Percentiles rank a stretch among this genome's conserved stretches.
Evolutionary conservation across 176 grass and related monocot species (phyloP).

Genomic region (Avena atlantica): DNA sequence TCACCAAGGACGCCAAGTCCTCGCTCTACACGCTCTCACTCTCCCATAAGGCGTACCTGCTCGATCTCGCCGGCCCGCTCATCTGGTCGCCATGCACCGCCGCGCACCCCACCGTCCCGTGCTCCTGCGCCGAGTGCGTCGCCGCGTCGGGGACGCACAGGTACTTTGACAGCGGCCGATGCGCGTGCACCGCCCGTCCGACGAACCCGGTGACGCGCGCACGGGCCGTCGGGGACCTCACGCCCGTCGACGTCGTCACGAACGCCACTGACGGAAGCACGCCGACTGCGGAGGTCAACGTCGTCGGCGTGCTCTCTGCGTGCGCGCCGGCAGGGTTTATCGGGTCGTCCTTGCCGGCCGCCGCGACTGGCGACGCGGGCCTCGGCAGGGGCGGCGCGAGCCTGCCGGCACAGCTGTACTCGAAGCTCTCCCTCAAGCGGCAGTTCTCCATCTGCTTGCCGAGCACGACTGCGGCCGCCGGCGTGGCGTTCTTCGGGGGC

Average conservation of each 20-base stretch:
- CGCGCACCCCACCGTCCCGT: constrained; percentile 17
- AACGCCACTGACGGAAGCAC: background rate
- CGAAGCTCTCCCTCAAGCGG: background rate
- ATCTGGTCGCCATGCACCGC: constrained; percentile 14
- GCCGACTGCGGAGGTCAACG: constrained; percentile 50
- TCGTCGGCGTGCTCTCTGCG: constrained; percentile 43
- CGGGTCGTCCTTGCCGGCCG: background rate
- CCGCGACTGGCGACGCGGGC: constrained; percentile 50
- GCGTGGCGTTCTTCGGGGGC: constrained; percentile 65
- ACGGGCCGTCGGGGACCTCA: constrained; percentile 35
- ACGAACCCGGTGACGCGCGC: constrained; percentile 48
- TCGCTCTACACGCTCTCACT: constrained; percentile 45
- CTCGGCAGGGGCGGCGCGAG: constrained; percentile 37
- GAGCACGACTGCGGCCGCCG: background rate
- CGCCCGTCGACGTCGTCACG: background rate
- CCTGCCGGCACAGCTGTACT: constrained; percentile 45
- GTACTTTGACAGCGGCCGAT: background rate
- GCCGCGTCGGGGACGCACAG: background rate
- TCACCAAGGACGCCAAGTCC: constrained; percentile 40
- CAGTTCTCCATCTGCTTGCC: constrained; percentile 70
- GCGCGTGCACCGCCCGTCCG: constrained; percentile 50
- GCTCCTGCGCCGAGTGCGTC: constrained; percentile 19
- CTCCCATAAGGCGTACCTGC: background rate
- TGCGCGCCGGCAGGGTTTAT: constrained; percentile 52
- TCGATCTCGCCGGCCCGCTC: constrained; percentile 39